These are phyloP conservation scores for Leccinum pachyderme DNA, from an alignment of 1,284 basidiomycete species.

Conservation along the genomic window DNA sequence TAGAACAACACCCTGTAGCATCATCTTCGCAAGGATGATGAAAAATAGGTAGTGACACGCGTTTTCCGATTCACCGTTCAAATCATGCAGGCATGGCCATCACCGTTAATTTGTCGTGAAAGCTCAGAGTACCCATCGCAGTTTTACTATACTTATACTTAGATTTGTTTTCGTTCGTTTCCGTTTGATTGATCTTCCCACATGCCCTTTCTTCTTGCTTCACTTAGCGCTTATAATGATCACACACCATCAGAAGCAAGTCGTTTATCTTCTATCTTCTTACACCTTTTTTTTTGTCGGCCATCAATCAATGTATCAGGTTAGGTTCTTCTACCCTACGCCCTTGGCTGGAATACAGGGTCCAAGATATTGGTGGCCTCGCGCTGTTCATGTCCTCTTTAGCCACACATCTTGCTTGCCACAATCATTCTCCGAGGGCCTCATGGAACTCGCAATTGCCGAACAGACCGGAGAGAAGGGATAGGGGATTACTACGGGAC, in stretches of 20 bases:
- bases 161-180: not conserved
- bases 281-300: not conserved
- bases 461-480: not conserved
- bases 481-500: not conserved
- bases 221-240: too few relatives aligned
- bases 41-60: not conserved
- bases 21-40: conserved; percentile 14
- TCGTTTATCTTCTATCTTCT: not conserved
- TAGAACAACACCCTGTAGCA: conserved; percentile 9
- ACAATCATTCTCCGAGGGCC: not conserved
- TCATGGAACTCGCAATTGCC: not conserved
- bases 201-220: not conserved
- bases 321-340: not conserved
- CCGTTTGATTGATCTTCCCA: not conserved
- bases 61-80: not conserved
- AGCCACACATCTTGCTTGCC: not conserved
- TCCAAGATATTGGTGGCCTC: not conserved
- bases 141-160: not conserved
- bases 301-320: not conserved
- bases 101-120: not conserved
- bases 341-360: not conserved
- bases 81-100: not conserved
- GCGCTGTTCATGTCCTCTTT: not conserved
- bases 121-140: not conserved
- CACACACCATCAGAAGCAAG: not conserved